A percentile compares a stretch with the other conserved stretches of the same genome.
These are phyloP conservation scores for Thraustotheca clavata DNA, from an alignment of 352 stramenopile species.

Conservation along the genomic window DNA sequence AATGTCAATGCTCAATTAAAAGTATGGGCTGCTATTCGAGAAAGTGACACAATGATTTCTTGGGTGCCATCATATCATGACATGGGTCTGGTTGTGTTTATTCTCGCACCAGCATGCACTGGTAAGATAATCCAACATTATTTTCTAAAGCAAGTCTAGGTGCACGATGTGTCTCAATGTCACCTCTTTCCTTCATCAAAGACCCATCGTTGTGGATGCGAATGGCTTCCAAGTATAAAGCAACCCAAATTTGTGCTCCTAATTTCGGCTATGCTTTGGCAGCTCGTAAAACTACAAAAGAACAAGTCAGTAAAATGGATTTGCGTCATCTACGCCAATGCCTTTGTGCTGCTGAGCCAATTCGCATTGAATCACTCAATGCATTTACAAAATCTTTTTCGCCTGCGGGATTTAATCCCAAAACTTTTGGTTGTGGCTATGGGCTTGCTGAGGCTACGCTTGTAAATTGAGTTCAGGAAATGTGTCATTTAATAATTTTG, in stretches of 20 bases:
- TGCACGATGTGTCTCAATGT: constrained; percentile 95
- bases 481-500: too few relatives aligned
- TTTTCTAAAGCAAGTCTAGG: constrained; percentile 80
- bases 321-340: constrained; percentile 24
- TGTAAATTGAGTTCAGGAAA: too few relatives aligned
- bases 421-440: constrained; percentile 96
- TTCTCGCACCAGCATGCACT: constrained; percentile 24
- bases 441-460: constrained; percentile 99
- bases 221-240: constrained; percentile 76
- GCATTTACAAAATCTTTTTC: constrained; percentile 86
- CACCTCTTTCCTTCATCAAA: constrained; percentile 96
- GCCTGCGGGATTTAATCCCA: constrained; percentile 69
- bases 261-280: constrained; percentile 98
- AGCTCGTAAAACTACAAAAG: too few relatives aligned
- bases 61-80: constrained; percentile 99
- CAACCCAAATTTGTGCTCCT: constrained; percentile 96
- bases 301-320: constrained; percentile 77
- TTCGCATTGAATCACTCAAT: constrained; percentile 84
- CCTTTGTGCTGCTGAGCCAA: constrained; percentile 89
- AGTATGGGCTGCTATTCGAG: constrained; percentile 83
- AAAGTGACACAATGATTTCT: constrained; percentile 92
- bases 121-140: constrained; percentile 1
- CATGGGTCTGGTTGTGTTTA: constrained; percentile 95
- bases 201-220: constrained; percentile 94
- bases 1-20: constrained; percentile 97